phyloP scores from a whole-genome alignment of 805 yeast genomes.

The Monosporozyma servazzii region DNA sequence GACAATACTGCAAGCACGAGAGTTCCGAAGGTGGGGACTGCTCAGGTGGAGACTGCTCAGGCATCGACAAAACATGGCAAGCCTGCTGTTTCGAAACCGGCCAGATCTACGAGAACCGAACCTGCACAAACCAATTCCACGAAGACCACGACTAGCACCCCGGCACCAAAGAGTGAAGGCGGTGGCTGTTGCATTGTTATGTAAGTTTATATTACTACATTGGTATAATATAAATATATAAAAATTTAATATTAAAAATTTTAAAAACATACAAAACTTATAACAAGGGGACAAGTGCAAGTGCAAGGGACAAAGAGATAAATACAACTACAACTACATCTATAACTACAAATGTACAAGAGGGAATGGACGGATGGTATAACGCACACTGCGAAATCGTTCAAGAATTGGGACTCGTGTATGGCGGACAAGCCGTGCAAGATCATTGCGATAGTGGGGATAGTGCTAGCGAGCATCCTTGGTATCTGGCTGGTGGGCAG shows the following conservation, averaged over 20 bases:
- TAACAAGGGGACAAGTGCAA: slow-evolving; percentile 1
- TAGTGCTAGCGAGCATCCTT: slow-evolving; percentile 47
- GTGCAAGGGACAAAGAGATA: too few relatives aligned
- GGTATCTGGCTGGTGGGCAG: slow-evolving; percentile 48
- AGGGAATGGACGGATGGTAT: slow-evolving; percentile 19
- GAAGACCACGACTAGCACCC: too few relatives aligned
- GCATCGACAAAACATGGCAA: too few relatives aligned
- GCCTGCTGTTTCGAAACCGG: too few relatives aligned
- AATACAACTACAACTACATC: too few relatives aligned
- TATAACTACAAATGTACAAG: too few relatives aligned
- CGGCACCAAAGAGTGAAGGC: too few relatives aligned
- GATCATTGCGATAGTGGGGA: slow-evolving; percentile 66
- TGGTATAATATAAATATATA: background rate
- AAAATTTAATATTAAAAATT: background rate
- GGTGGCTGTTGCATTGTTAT: slow-evolving; percentile 30
- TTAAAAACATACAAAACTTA: background rate
- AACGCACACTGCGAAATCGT: slow-evolving; percentile 35
- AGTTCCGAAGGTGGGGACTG: too few relatives aligned
- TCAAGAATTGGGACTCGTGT: slow-evolving; percentile 66
- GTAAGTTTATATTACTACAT: slow-evolving; percentile 5
- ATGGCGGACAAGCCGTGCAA: slow-evolving; percentile 72
- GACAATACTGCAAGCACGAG: too few relatives aligned
- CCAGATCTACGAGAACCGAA: too few relatives aligned
- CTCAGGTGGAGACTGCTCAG: too few relatives aligned
- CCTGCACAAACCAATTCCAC: too few relatives aligned